These are phyloP conservation scores for Phytophthora europaea DNA, from an alignment of 352 stramenopile species.

Conservation along the genomic window DNA sequence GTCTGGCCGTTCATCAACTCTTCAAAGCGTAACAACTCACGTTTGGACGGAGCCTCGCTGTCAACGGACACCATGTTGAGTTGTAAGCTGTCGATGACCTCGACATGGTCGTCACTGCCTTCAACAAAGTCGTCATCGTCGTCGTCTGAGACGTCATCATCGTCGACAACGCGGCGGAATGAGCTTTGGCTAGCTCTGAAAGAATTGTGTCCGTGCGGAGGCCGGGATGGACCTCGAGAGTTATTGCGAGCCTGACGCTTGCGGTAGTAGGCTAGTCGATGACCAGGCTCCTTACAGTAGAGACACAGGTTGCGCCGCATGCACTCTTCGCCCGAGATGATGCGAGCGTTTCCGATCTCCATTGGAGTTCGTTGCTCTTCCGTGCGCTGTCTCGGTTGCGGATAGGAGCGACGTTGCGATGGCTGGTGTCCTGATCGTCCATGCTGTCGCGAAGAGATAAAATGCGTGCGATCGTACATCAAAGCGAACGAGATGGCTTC, in stretches of 20 bases:
- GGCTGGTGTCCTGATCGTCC: neutral
- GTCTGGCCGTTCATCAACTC: neutral
- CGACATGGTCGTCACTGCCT: too few species aligned
- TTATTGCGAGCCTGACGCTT: neutral
- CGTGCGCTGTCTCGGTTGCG: too few species aligned
- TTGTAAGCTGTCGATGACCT: too few species aligned
- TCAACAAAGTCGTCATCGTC: too few species aligned
- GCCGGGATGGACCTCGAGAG: neutral
- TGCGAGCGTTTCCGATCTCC: too few species aligned
- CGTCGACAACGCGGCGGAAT: neutral
- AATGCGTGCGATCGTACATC: neutral
- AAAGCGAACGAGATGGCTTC: neutral
- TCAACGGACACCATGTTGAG: neutral
- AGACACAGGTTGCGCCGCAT: neutral
- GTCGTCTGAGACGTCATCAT: neutral
- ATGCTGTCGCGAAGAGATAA: neutral
- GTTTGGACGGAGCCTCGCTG: neutral
- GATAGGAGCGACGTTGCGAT: neutral
- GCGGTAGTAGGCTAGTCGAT: neutral
- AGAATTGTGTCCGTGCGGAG: neutral
- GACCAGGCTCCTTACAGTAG: neutral
- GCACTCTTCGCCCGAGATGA: too few species aligned
- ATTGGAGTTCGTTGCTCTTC: too few species aligned
- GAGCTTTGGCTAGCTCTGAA: neutral
- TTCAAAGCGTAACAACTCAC: neutral